phyloP scores from a whole-genome alignment of 192 early-diverging fungal species.

The Allomyces macrogynus region DNA sequence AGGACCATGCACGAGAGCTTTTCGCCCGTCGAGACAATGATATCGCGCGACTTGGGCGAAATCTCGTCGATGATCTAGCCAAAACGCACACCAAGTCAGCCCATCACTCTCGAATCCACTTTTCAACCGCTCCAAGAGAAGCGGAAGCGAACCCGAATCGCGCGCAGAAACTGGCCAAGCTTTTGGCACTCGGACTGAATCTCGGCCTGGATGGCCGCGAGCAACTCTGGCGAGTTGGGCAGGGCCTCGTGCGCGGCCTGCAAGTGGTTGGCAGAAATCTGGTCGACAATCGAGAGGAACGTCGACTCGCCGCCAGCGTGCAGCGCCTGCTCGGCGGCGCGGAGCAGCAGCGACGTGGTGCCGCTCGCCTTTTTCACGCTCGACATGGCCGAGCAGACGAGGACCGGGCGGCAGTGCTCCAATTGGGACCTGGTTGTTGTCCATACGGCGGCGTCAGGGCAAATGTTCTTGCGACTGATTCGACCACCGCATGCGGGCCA shows the following conservation, averaged over 20 bases:
- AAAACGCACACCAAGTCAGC: background rate
- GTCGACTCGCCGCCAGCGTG: background rate
- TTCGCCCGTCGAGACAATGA: slow-evolving; percentile 86
- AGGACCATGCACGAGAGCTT: slow-evolving; percentile 82
- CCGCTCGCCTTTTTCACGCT: slow-evolving; percentile 2
- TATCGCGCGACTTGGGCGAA: slow-evolving; percentile 83
- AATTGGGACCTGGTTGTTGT: background rate
- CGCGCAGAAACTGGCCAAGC: slow-evolving; percentile 68
- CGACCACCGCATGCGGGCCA: too few relatives aligned
- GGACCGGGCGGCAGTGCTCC: background rate
- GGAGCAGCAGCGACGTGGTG: background rate
- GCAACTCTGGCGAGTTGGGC: slow-evolving; percentile 9
- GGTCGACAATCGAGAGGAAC: slow-evolving; percentile 57
- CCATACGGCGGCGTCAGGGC: too few relatives aligned
- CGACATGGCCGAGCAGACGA: slow-evolving; percentile 3
- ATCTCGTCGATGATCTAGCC: slow-evolving; percentile 72
- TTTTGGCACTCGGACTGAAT: slow-evolving; percentile 57
- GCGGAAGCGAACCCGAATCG: slow-evolving; percentile 41
- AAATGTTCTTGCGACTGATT: too few relatives aligned
- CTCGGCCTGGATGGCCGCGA: slow-evolving; percentile 24
- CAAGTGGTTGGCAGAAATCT: slow-evolving; percentile 66
- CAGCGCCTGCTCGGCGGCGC: background rate
- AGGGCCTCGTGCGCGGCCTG: slow-evolving; percentile 30
- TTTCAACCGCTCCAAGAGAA: too few relatives aligned
- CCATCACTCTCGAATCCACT: too few relatives aligned